Evolutionary conservation across 176 grass and related monocot genomes (phyloP), one percentile per base, ranked within the genome.

Genomic region (Ensete ventricosum): DNA sequence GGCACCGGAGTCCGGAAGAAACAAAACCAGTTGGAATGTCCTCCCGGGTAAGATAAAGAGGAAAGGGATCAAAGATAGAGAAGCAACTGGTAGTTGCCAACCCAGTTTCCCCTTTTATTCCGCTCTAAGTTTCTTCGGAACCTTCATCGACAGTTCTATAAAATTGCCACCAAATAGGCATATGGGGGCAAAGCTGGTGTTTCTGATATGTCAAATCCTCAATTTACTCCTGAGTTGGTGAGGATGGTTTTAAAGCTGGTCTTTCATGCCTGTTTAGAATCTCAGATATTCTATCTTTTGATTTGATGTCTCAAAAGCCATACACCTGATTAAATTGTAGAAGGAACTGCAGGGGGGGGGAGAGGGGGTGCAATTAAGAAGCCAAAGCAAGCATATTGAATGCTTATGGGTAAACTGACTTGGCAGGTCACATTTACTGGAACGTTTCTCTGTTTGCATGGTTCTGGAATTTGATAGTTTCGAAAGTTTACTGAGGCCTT

Each of bases 151-250:
- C 17, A 19, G 17, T 6, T 0, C 0, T 55, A 14, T 14, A 55
- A 17, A 17, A 55, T 55, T 12, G 54, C 12, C 16, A 60, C 6
- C 14, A n/a, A n/a, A 4, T 4, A 34, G 29, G 3, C 29, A 3
- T 34, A 34, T 34, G 22, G 29, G 3, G 29, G 3, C 3, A 4
- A 34, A 65, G 1, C 3, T 65, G 2, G 22, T 65, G 63, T 26
- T 26, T 65, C 63, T 27, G 63, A 63, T 23, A 63, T 25, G 63
- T 65, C 63, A 65, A 65, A 65, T 65, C 63, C 23, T 65, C 26
- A 29, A 64, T 14, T 65, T 26, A 65, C 63, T 26, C 22, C 6
- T 65, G 4, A 1, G 23, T 9, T 43, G 2, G 63, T 26, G 11
- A 26, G 9, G 63, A 10, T 13, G 26, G 11, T 57, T 6, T 60